Base-by-base conservation (phyloP, 1,284 basidiomycete genomes). In the Malassezia caprae region DNA sequence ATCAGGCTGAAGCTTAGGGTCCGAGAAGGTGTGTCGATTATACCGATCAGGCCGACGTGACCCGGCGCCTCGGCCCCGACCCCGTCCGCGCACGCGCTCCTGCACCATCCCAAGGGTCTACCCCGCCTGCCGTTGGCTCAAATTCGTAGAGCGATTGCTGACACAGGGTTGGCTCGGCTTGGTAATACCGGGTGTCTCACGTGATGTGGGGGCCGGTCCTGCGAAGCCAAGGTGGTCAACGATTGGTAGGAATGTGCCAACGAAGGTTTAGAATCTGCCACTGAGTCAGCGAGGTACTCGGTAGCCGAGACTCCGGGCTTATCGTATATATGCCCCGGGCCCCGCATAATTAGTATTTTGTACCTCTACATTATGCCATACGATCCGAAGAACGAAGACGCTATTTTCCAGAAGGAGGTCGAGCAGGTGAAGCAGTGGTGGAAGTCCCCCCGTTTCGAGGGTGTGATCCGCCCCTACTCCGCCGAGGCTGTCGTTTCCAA, bases 401-500 rank as follows among this genome's bases (percentile, higher is more conserved):
- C 69, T 41, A 53, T 55, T 21, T 93, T 94, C 77, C 80, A 83
- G 55, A 79, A 83, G 47, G 87, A 96, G 76, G 87, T 93, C 59
- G 83, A 83, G 56, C 78, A 84, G 64, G 84, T 93, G 65, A 86
- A 91, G 78, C 79, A 83, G 64, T 94, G 90, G 86, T 93, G 87
- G 84, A 88, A 89, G 83, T 84, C 78, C 69, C 83, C 88, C 27
- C 88, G 93, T 53, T 96, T 91, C 57, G 82, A 83, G 37, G 81
- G 84, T 71, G 85, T 86, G 39, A 84, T 82, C 68, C 84, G 93
- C 35, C 89, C 91, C 3, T 98, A 96, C 79, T 86, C 87, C 42
- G 88, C 93, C 28, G 85, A 84, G 32, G 85, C 94, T 65, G 91
- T 96, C 64, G 90, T 96, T 62, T 82, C 86, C 44, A 96, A 96